phyloP scores from a whole-genome alignment of 2,329 filamentous ascomycete species.

The Knufia fluminis region DNA sequence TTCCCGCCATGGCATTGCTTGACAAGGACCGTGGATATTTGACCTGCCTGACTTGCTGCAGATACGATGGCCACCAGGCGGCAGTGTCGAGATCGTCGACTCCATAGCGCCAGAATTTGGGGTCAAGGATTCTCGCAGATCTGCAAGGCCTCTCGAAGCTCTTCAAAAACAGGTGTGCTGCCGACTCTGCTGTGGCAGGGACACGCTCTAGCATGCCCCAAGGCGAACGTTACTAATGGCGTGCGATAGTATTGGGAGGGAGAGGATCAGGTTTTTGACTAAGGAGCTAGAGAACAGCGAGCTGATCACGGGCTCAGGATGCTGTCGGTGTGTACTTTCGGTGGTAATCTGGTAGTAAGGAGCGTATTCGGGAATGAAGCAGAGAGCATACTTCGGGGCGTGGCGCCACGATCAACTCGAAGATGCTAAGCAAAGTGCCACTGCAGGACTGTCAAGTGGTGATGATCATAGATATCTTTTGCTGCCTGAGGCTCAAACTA shows the following conservation, averaged over 20 bases:
- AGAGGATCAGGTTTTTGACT: neutral
- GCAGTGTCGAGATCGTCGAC: conserved; percentile 25
- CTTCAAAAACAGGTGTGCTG: conserved; percentile 38
- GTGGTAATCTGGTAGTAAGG: no score
- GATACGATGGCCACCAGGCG: conserved; percentile 28
- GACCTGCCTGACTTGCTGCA: conserved; percentile 19
- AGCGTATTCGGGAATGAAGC: no score
- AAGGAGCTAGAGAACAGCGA: neutral
- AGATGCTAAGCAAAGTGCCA: no score
- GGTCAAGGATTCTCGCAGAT: conserved; percentile 28
- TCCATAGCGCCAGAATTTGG: conserved; percentile 30
- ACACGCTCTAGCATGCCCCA: conserved; percentile 45
- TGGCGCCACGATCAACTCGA: neutral
- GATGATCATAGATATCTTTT: neutral
- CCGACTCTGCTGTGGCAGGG: conserved; percentile 41
- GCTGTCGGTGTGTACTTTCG: no score
- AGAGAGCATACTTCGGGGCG: no score
- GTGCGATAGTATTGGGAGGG: no score
- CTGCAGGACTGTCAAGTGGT: no score
- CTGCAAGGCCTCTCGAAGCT: conserved; percentile 32
- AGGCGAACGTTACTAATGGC: neutral
- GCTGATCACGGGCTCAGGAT: neutral
- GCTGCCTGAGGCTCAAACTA: neutral
- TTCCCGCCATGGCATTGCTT: neutral
- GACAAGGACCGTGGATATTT: neutral